These are phyloP conservation scores for Argentina anserina DNA, from an alignment of 306 rosid genomes.

Conservation along the genomic window DNA sequence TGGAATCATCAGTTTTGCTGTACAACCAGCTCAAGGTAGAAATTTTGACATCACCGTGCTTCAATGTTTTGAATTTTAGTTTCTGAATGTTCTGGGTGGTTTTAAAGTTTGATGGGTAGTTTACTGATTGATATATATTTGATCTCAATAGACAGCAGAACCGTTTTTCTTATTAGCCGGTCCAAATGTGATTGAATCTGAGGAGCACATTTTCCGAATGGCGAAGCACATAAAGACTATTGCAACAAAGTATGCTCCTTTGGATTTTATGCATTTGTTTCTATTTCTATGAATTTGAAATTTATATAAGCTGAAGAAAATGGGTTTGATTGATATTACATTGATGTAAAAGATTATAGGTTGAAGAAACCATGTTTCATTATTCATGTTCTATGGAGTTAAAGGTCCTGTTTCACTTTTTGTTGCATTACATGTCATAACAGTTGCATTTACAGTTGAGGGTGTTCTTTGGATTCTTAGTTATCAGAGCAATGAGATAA, in stretches of 20 bases:
- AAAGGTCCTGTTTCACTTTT: not conserved
- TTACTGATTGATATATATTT: slow-evolving; percentile 17
- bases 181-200: slow-evolving; percentile 96
- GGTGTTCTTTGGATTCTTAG: not conserved
- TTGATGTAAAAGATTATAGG: not conserved
- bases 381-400: not conserved
- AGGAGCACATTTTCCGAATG: slow-evolving; percentile 78
- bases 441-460: not conserved
- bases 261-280: not conserved
- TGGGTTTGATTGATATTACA: not conserved
- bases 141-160: slow-evolving; percentile 53
- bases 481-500: not conserved
- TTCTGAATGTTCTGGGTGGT: not conserved
- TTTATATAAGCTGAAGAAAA: not conserved
- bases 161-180: slow-evolving; percentile 92
- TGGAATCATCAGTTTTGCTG: slow-evolving; percentile 39
- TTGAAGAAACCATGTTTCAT: not conserved
- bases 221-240: slow-evolving; percentile 65
- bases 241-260: slow-evolving; percentile 57
- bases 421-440: not conserved
- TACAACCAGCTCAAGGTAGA: slow-evolving; percentile 48
- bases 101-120: not conserved
- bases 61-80: not conserved
- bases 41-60: not conserved
- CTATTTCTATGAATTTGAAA: not conserved